Evolutionary conservation across 2,329 filamentous ascomycete genomes (phyloP).

Genomic region (Paecilomyces sp.): DNA sequence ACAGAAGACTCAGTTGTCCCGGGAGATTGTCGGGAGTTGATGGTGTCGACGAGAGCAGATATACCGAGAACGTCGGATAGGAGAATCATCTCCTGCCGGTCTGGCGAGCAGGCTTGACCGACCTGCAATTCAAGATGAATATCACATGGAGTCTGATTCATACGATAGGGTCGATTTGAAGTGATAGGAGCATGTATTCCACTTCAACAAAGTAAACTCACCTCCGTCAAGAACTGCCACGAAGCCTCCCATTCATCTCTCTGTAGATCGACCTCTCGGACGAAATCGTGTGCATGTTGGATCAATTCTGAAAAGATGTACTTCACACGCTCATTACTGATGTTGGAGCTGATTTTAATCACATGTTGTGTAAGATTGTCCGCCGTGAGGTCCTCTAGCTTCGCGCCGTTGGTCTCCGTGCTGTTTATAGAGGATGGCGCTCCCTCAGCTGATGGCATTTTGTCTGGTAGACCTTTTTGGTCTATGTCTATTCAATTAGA

Average conservation of each 20-base stretch:
- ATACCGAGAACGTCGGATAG: conserved; percentile 17
- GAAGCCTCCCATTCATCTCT: conserved; percentile 8
- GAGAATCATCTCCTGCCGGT: conserved; percentile 12
- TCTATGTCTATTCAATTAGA: not conserved
- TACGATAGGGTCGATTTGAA: not conserved
- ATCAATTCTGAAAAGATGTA: conserved; percentile 5
- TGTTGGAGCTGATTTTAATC: conserved; percentile 9
- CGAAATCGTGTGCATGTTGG: conserved; percentile 5
- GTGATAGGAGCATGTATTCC: too few species aligned
- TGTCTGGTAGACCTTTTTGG: not conserved
- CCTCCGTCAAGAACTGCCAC: conserved; percentile 9
- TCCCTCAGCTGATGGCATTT: not conserved
- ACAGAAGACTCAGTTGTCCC: conserved; percentile 19
- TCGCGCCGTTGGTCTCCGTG: not conserved
- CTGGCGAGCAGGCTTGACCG: not conserved
- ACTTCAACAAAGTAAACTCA: not conserved
- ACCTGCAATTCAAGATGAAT: not conserved
- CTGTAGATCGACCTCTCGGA: conserved; percentile 6
- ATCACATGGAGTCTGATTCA: not conserved
- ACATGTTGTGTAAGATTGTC: conserved; percentile 8
- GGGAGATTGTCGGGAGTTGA: conserved; percentile 14
- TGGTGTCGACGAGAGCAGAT: conserved; percentile 19
- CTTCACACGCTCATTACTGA: conserved; percentile 5
- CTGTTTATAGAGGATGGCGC: not conserved
- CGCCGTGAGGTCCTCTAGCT: conserved; percentile 5